phyloP scores from a whole-genome alignment of 2,329 filamentous ascomycete genomes.

The Colletotrichum tropicicola region DNA sequence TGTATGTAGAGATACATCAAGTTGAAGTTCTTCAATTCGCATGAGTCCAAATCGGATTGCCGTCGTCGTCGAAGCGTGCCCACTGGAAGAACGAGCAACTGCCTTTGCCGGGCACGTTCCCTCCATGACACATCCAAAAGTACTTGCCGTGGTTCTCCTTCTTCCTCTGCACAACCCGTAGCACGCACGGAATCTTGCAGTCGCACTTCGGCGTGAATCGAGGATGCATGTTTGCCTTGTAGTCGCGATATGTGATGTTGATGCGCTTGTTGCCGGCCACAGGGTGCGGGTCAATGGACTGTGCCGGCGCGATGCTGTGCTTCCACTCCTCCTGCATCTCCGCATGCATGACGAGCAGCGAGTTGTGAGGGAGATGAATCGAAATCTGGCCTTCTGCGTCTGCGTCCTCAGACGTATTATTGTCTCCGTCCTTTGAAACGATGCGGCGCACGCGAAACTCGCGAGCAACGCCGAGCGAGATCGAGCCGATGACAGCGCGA shows the following conservation, averaged over 20 bases:
- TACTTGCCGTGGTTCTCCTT: slow-evolving; percentile 81
- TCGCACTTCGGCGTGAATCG: slow-evolving; percentile 79
- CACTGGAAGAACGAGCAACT: slow-evolving; percentile 84
- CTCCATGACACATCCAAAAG: slow-evolving; percentile 93
- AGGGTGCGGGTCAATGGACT: slow-evolving; percentile 84
- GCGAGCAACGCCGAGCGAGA: slow-evolving; percentile 90
- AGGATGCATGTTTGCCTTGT: slow-evolving; percentile 80
- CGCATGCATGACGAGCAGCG: slow-evolving; percentile 92
- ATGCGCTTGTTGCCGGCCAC: slow-evolving; percentile 82
- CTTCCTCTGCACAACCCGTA: slow-evolving; percentile 84
- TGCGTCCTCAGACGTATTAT: slow-evolving; percentile 51
- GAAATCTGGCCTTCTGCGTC: slow-evolving; percentile 86
- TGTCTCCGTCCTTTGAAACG: slow-evolving; percentile 64
- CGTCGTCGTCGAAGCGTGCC: slow-evolving; percentile 88
- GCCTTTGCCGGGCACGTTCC: slow-evolving; percentile 73
- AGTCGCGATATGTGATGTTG: slow-evolving; percentile 94
- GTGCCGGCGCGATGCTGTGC: slow-evolving; percentile 80
- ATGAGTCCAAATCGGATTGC: slow-evolving; percentile 73
- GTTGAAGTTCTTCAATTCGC: background rate
- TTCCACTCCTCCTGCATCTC: slow-evolving; percentile 99
- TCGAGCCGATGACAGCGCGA: slow-evolving; percentile 84
- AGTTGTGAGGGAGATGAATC: slow-evolving; percentile 95
- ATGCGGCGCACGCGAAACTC: slow-evolving; percentile 90
- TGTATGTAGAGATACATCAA: too few species aligned
- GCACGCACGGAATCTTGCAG: slow-evolving; percentile 73